Evolutionary conservation across 306 rosid genomes (phyloP), one percentile per base, ranked within the genome.

Genomic region (Lupinus albus): DNA sequence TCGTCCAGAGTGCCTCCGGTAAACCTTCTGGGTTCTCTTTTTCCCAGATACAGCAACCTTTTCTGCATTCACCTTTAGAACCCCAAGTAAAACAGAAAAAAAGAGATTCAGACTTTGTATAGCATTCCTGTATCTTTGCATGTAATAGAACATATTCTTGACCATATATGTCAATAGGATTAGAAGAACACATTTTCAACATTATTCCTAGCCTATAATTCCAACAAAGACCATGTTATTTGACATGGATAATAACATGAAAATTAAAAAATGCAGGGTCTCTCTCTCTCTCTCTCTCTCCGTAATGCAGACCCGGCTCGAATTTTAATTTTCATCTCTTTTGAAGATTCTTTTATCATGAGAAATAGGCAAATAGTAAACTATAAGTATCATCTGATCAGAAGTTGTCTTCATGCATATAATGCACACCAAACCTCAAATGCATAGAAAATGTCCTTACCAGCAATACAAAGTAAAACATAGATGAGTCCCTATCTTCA

Each of bases 1-100:
- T 68, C 97, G 80, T 60, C 99, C 99, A 62, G 99, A 94, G 82
- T 94, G 99, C 84, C 99, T 88, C 80, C 96, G 84, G 17, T 90
- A 94, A 64, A 94, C 88, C 78, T 94, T 94, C 68, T 94, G 97
- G 56, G 87, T 94, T 69, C 96, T 84, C 84, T 94, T 94, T 77
- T 82, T 94, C 50, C 99, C 96, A 1, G 95, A 88, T 12, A 94
- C 97, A 2, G 96, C 99, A 64, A 94, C 80, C 70, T 94, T 94
- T 16, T 94, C 99, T 8, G 99, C 99, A 86, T 94, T 94, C 61
- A 94, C 82, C 99, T 94, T 64, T 48, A 32, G 32, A 57, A 39
- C 54, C 47, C 85, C 62, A 68, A 80, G 67, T 5, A 12, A 54
- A 81, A 52, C 16, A 73, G 54, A 18, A 64, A 64, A 64, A 64